These are phyloP conservation scores for Speleostelium caveatum DNA, from an alignment of 78 protist species.

Conservation along the genomic window DNA sequence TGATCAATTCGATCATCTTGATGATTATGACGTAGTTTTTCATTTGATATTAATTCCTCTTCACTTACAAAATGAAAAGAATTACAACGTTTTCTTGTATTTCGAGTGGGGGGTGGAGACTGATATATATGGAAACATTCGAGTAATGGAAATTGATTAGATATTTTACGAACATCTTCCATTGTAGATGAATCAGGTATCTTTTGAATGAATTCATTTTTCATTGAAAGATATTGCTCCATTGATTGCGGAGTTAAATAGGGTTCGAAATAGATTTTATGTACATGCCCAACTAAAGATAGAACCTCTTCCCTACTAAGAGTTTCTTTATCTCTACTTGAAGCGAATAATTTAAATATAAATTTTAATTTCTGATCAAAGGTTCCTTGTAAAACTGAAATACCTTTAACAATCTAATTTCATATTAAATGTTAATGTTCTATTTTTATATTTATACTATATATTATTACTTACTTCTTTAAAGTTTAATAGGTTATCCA, in stretches of 20 bases:
- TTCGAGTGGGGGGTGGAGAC: neutral
- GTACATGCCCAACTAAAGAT: neutral
- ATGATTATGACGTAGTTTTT: neutral
- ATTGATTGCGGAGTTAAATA: neutral
- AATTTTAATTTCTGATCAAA: conserved; percentile 63
- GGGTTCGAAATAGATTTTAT: neutral
- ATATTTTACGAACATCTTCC: neutral
- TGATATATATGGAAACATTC: neutral
- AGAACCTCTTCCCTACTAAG: neutral
- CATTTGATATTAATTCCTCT: too few relatives aligned
- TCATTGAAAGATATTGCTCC: neutral
- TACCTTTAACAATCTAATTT: conserved; percentile 41
- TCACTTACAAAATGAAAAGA: neutral
- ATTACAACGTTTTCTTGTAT: neutral
- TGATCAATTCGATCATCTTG: neutral
- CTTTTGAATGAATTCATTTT: neutral
- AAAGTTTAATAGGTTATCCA: conserved; percentile 62
- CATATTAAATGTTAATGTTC: neutral
- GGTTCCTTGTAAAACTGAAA: conserved; percentile 51
- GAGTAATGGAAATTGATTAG: neutral
- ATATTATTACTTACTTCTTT: conserved; percentile 33
- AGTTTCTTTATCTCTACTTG: conserved; percentile 9
- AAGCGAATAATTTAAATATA: conserved; percentile 65
- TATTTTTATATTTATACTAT: neutral
- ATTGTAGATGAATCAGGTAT: neutral